Evolutionary conservation across 228 moss, liverwort and hornwort genomes (phyloP), one percentile per base, ranked within the genome.

Genomic region (Sphagnum magellanicum): DNA sequence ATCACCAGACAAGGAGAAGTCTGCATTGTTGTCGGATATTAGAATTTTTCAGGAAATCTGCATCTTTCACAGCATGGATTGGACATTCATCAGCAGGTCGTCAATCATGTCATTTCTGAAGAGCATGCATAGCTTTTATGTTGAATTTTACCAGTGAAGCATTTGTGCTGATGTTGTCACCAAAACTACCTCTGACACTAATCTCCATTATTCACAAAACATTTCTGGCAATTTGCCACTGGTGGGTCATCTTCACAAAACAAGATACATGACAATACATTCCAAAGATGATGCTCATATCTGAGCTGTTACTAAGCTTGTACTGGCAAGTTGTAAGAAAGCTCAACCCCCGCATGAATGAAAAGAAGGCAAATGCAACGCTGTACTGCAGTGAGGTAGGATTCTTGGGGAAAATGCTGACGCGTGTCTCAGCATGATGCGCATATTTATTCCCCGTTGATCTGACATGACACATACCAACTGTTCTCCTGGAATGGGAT

Each of bases 401-500:
- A 71, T 75, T 32, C 32, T 32, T 73, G 76, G 86, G 80, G 74
- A 78, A 78, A 75, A 73, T 79, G 85, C 79, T 79, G 85, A 82
- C 70, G 75, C 85, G 75, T 81, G 84, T 86, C 75, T 81, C 86
- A 86, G 79, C 86, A 80, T 78, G 81, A 78, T 86, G 73, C 86
- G 80, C 86, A 74, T 80, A 75, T 86, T 85, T 86, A 80, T 86
- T 79, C 83, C 84, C 83, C 91, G 87, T 90, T 90, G 89, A 90
- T 92, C 90, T 92, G 83, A 81, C 90, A 92, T 95, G 95, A 95
- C 89, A 81, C 90, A 89, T 92, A 89, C 82, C 94, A 92, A 92
- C 92, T 88, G 85, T 95, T 90, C 92, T 89, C 90, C 92, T 95
- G 95, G 90, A 92, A 92, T 95, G 95, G 94, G 95, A 95, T 92